phyloP scores from a whole-genome alignment of 805 yeast species.

The Cyberlindnera americana region DNA sequence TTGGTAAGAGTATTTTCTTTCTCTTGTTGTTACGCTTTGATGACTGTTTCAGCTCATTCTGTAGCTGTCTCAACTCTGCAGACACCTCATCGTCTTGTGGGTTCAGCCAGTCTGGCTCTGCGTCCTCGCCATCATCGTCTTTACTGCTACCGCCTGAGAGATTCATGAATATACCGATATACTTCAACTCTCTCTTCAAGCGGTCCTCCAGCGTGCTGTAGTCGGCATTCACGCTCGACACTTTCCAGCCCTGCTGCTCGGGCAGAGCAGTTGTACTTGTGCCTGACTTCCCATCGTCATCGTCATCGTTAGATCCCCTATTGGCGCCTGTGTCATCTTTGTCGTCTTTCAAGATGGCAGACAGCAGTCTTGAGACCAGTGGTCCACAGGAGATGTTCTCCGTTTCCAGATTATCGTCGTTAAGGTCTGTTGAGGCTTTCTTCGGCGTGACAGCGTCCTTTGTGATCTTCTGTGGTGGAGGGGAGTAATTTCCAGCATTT shows the following conservation, averaged over 20 bases:
- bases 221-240: constrained; percentile 48
- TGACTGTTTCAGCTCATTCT: constrained; percentile 59
- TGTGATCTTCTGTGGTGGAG: constrained; percentile 44
- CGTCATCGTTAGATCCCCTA: constrained; percentile 25
- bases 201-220: constrained; percentile 84
- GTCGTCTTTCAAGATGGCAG: constrained; percentile 65
- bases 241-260: constrained; percentile 47
- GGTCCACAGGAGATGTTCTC: constrained; percentile 90
- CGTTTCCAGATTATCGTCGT: constrained; percentile 62
- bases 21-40: constrained; percentile 62
- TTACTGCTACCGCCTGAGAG: constrained; percentile 24
- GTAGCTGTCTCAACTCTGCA: constrained; percentile 73
- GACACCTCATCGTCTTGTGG: constrained; percentile 94
- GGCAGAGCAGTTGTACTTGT: constrained; percentile 30
- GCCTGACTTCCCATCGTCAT: constrained; percentile 26
- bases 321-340: constrained; percentile 15
- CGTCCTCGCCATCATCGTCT: constrained; percentile 26
- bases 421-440: constrained; percentile 53
- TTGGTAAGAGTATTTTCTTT: constrained; percentile 61
- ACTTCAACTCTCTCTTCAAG: constrained; percentile 78
- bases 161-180: constrained; percentile 85
- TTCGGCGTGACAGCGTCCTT: constrained; percentile 46
- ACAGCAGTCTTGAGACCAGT: constrained; percentile 71
- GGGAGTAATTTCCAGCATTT: constrained; percentile 44
- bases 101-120: constrained; percentile 58